Conservation (phyloP, 768 basidiomycete genomes). For the Mycena amicta region DNA sequence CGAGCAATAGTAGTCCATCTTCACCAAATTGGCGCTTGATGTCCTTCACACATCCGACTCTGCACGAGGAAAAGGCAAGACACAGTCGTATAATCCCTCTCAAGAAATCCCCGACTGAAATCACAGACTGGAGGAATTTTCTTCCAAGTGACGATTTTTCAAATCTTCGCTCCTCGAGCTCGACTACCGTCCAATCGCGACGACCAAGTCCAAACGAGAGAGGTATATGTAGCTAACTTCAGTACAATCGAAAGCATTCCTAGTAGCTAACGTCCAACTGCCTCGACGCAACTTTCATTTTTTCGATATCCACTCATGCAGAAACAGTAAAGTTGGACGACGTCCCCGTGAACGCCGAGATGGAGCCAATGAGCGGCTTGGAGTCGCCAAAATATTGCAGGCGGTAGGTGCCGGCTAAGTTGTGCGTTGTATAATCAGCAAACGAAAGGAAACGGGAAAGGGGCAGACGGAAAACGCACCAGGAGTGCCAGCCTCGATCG, state of each 20-base stretch:
- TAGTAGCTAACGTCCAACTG: constrained; percentile 36
- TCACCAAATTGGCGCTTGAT: no score
- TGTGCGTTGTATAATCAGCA: constrained; percentile 1
- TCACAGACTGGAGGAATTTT: no score
- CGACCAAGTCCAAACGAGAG: no score
- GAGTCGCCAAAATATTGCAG: constrained; percentile 74
- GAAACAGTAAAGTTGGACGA: constrained; percentile 64
- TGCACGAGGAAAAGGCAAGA: no score
- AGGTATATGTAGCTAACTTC: neutral
- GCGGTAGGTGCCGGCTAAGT: constrained; percentile 68
- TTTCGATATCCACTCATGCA: neutral
- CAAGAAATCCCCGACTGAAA: no score
- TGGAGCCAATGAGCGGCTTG: constrained; percentile 66
- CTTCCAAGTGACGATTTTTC: no score
- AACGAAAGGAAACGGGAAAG: neutral
- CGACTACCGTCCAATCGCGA: no score
- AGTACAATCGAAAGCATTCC: neutral
- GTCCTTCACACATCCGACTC: no score
- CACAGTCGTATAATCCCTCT: no score
- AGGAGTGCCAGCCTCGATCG: constrained; percentile 62
- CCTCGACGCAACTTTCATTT: no score
- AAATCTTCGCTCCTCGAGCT: no score
- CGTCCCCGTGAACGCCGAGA: constrained; percentile 61
- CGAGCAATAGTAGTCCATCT: no score
- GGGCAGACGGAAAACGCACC: constrained; percentile 40